These are phyloP conservation scores for Hortiboletus rubellus DNA, from an alignment of 1,284 basidiomycete genomes.

Conservation along the genomic window DNA sequence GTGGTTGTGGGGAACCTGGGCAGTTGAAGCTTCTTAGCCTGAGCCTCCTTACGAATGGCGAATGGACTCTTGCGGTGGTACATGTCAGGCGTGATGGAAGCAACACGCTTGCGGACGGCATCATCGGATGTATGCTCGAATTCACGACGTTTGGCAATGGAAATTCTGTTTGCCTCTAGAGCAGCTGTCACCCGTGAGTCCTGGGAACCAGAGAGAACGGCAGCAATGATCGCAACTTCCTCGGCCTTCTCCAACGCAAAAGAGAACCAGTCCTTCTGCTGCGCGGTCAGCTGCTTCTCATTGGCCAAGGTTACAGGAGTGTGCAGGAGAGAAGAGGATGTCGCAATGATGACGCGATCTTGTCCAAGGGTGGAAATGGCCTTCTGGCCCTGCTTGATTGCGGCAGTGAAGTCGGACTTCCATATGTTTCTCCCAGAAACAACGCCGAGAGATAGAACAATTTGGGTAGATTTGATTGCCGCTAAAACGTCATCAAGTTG, in stretches of 20 bases:
- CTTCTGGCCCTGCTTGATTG: conserved; percentile 84
- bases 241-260: conserved; percentile 97
- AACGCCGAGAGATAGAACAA: conserved; percentile 91
- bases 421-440: conserved; percentile 99
- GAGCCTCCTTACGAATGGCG: conserved; percentile 84
- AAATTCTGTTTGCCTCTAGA: conserved; percentile 86
- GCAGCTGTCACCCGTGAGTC: conserved; percentile 67
- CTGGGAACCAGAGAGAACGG: conserved; percentile 81
- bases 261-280: conserved; percentile 98
- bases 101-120: conserved; percentile 93
- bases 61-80: conserved; percentile 93
- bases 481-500: conserved; percentile 87
- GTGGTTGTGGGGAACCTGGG: conserved; percentile 99
- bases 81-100: conserved; percentile 86
- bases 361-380: conserved; percentile 80
- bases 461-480: conserved; percentile 81
- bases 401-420: conserved; percentile 94
- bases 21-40: conserved; percentile 87
- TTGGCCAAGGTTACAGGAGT: conserved; percentile 94
- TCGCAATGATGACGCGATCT: conserved; percentile 91
- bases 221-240: conserved; percentile 89
- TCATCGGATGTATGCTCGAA: conserved; percentile 97
- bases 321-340: conserved; percentile 98
- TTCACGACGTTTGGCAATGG: conserved; percentile 93
- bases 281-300: conserved; percentile 88